phyloP scores from a whole-genome alignment of 768 basidiomycete genomes.

The Tulasnella sp. region DNA sequence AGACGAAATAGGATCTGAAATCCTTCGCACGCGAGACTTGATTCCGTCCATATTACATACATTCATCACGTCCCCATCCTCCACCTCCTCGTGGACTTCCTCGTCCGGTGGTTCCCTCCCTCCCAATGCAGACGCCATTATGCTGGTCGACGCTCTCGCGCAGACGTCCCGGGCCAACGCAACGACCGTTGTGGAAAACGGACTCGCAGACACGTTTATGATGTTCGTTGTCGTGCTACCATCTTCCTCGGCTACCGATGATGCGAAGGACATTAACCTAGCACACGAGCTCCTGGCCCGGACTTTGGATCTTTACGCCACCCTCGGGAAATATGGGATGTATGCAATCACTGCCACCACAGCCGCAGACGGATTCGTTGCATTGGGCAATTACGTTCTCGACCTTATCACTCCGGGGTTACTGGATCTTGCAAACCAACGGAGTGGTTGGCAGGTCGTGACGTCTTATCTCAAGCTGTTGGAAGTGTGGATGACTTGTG shows the following conservation, averaged over 20 bases:
- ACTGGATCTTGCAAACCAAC: not conserved
- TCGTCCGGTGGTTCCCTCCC: not conserved
- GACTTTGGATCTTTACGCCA: slow-evolving; percentile 56
- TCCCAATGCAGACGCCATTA: slow-evolving; percentile 46
- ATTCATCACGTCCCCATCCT: slow-evolving; percentile 47
- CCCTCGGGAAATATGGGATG: slow-evolving; percentile 70
- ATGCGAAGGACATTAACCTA: slow-evolving; percentile 23
- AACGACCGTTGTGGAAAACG: slow-evolving; percentile 39
- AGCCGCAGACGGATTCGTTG: slow-evolving; percentile 48
- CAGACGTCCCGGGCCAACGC: slow-evolving; percentile 65
- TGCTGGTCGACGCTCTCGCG: slow-evolving; percentile 50
- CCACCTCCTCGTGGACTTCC: slow-evolving; percentile 33
- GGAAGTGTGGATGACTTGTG: slow-evolving; percentile 70
- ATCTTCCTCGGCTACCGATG: not conserved
- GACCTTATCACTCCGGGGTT: not conserved
- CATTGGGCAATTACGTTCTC: slow-evolving; percentile 34
- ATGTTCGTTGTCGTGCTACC: slow-evolving; percentile 62
- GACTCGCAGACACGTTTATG: slow-evolving; percentile 53
- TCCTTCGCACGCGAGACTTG: slow-evolving; percentile 47
- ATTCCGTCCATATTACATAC: slow-evolving; percentile 44
- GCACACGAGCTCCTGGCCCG: slow-evolving; percentile 44
- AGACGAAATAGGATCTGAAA: slow-evolving; percentile 29
- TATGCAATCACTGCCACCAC: slow-evolving; percentile 61
- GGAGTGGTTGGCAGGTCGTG: not conserved
- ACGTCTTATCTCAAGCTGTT: slow-evolving; percentile 44